These are phyloP conservation scores for Lyophyllum semitale DNA, from an alignment of 768 basidiomycete species.

Conservation along the genomic window DNA sequence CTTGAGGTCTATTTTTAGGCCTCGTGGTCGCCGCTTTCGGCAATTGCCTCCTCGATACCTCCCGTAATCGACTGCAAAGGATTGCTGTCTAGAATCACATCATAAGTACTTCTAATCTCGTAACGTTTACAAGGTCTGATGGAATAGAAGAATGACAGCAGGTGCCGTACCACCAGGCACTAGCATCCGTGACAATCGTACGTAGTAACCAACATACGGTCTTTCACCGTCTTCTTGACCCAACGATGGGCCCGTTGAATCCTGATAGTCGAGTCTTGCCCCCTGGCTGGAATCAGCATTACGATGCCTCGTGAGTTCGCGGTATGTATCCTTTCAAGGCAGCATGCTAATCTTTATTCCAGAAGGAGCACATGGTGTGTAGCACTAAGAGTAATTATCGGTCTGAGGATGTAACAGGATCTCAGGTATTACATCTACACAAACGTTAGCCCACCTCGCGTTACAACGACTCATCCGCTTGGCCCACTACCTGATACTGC, in stretches of 20 bases:
- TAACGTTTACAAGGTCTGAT: too few relatives aligned
- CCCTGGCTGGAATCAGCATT: constrained; percentile 20
- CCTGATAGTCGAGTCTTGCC: constrained; percentile 20
- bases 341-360: not conserved
- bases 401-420: not conserved
- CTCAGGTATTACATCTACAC: constrained; percentile 21
- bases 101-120: too few relatives aligned
- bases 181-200: constrained; percentile 16
- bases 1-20: too few relatives aligned
- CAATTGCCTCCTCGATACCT: too few relatives aligned
- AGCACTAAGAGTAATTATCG: not conserved
- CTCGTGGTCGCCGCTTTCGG: too few relatives aligned
- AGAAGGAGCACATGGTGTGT: constrained; percentile 10
- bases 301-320: constrained; percentile 18
- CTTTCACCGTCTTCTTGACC: not conserved
- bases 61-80: too few relatives aligned
- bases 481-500: constrained; percentile 5
- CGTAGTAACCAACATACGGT: not conserved
- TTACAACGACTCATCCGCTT: constrained; percentile 16
- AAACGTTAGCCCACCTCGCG: constrained; percentile 8
- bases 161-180: too few relatives aligned
- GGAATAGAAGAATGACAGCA: too few relatives aligned
- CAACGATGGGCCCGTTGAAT: constrained; percentile 11
- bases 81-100: too few relatives aligned
- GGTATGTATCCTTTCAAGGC: not conserved